A percentile compares a stretch with the other conserved stretches of the same genome.
These are phyloP conservation scores for Globisporangium nunn DNA, from an alignment of 352 stramenopile species.

Conservation along the genomic window DNA sequence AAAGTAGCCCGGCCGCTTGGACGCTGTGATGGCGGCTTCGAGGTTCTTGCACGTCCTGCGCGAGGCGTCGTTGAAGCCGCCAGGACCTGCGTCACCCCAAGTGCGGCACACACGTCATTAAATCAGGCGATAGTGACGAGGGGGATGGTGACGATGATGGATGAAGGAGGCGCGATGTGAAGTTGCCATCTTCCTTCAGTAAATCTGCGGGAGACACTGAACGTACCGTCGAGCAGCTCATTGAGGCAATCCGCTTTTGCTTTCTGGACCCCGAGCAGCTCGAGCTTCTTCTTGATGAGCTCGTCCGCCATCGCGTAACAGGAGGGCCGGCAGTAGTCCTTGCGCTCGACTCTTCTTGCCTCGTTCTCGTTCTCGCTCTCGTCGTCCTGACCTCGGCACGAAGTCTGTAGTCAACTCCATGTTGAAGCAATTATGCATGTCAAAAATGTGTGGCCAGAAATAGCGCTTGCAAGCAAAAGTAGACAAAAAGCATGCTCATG, in stretches of 20 bases:
- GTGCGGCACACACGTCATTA: background rate
- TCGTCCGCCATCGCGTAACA: conserved; percentile 30
- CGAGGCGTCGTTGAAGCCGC: conserved; percentile 67
- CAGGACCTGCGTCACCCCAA: conserved; percentile 19
- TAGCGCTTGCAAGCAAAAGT: background rate
- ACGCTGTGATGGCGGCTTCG: conserved; percentile 65
- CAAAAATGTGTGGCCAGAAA: background rate
- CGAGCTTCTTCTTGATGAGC: conserved; percentile 71
- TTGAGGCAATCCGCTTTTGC: conserved; percentile 55
- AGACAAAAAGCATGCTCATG: background rate
- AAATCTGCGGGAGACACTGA: background rate
- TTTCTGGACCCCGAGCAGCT: conserved; percentile 63
- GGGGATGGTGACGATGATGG: background rate
- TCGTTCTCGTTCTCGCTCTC: background rate
- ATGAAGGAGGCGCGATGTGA: background rate
- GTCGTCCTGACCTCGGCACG: too few species aligned
- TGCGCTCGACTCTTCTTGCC: too few species aligned
- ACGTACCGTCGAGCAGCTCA: conserved; percentile 44
- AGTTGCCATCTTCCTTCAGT: background rate
- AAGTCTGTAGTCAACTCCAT: background rate
- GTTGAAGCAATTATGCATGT: background rate
- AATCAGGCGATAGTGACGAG: background rate
- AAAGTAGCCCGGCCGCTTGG: conserved; percentile 70
- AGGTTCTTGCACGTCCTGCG: conserved; percentile 79
- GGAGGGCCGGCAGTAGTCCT: too few species aligned